phyloP scores from a whole-genome alignment of 1,284 basidiomycete species.

The Volvariella surrecta region DNA sequence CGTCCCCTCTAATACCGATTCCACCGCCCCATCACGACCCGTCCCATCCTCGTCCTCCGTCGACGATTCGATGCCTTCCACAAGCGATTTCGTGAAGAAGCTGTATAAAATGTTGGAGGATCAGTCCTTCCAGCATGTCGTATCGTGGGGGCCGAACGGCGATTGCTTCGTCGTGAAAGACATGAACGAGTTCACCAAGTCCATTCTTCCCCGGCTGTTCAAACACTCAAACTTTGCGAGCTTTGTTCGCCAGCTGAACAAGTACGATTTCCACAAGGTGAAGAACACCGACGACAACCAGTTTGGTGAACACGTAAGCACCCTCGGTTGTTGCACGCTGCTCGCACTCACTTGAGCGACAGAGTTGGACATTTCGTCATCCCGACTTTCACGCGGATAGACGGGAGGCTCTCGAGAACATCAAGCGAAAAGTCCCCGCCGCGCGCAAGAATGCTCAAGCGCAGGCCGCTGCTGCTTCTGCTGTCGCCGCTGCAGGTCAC shows the following conservation, averaged over 20 bases:
- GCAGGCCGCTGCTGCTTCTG: slow-evolving; percentile 15
- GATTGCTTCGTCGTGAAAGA: slow-evolving; percentile 95
- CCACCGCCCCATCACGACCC: not conserved
- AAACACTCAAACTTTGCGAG: slow-evolving; percentile 96
- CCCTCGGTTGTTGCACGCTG: slow-evolving; percentile 2
- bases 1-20: too few species aligned
- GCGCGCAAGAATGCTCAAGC: slow-evolving; percentile 41
- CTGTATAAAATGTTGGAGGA: slow-evolving; percentile 94
- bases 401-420: slow-evolving; percentile 83
- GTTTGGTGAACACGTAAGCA: slow-evolving; percentile 70
- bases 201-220: slow-evolving; percentile 90
- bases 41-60: slow-evolving; percentile 6
- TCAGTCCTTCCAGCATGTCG: slow-evolving; percentile 61
- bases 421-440: slow-evolving; percentile 86
- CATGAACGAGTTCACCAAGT: slow-evolving; percentile 96
- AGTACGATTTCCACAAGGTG: slow-evolving; percentile 98
- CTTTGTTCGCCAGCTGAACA: slow-evolving; percentile 94
- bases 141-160: slow-evolving; percentile 83
- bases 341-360: slow-evolving; percentile 7
- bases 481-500: slow-evolving; percentile 16
- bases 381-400: slow-evolving; percentile 89
- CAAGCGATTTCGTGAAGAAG: slow-evolving; percentile 93
- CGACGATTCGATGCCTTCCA: slow-evolving; percentile 60
- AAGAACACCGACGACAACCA: slow-evolving; percentile 77
- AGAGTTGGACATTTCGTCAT: slow-evolving; percentile 96